Evolutionary conservation across 805 yeast species (phyloP).

Genomic region (Metschnikowia matae): DNA sequence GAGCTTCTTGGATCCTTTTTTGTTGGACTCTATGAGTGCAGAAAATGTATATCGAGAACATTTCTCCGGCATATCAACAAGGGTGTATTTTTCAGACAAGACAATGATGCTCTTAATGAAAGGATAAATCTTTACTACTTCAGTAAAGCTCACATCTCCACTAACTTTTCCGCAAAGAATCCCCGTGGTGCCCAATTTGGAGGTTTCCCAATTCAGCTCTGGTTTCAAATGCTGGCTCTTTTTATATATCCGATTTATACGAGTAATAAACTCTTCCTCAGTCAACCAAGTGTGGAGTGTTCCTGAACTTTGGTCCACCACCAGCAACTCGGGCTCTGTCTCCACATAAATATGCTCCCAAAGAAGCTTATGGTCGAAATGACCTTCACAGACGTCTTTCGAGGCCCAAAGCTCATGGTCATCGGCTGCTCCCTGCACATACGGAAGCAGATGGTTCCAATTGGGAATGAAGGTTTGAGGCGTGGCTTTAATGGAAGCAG

Average conservation of each 20-base stretch:
- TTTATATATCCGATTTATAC: constrained; percentile 15
- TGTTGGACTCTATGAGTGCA: constrained; percentile 33
- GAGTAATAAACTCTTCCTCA: constrained; percentile 22
- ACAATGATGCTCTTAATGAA: constrained; percentile 19
- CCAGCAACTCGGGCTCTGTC: constrained; percentile 7
- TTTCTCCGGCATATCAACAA: constrained; percentile 10
- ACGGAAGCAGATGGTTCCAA: constrained; percentile 28
- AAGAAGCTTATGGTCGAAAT: constrained; percentile 49
- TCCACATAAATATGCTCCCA: constrained; percentile 42
- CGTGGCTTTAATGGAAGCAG: constrained; percentile 10
- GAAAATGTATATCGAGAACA: constrained; percentile 9
- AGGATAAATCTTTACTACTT: neutral
- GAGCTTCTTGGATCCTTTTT: constrained; percentile 64
- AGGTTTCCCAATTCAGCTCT: constrained; percentile 9
- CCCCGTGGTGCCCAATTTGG: constrained; percentile 22
- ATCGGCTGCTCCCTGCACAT: constrained; percentile 93
- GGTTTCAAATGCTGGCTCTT: neutral
- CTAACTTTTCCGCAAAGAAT: constrained; percentile 26
- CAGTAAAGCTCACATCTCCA: constrained; percentile 11
- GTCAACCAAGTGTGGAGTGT: constrained; percentile 20
- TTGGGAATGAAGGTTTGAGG: constrained; percentile 8
- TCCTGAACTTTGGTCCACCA: constrained; percentile 22
- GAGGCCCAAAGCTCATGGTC: constrained; percentile 83
- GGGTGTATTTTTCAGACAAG: constrained; percentile 18
- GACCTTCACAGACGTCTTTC: constrained; percentile 36